Base-by-base conservation (phyloP, 2,329 filamentous ascomycete species). In the Epichloe glyceriae region DNA sequence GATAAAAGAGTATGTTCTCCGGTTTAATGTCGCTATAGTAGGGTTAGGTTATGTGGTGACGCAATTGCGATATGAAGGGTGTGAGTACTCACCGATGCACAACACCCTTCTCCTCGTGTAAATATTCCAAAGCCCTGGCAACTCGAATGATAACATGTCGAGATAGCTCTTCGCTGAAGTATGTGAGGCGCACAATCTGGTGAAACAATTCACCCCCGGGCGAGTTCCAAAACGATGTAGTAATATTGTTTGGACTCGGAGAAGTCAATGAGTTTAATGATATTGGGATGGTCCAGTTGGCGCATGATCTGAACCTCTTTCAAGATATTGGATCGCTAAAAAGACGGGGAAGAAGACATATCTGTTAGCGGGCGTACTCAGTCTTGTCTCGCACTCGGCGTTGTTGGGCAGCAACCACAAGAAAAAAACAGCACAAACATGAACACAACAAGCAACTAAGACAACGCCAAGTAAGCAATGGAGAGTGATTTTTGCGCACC, bases 261-360 rank as follows among this genome's bases (percentile, higher is more conserved):
- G 64, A 97, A 97, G 61, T 95, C 88, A 61, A 97, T 78, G 52
- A 98, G 80, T 64, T 88, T 91, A 67, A 96, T 82, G 54, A 98
- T 93, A 65, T 97, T 97, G 55, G 91, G 90, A 60, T 98, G 93
- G 57, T 97, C 89, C 46, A 98, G 76, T 62, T 94, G 86, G 56
- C 90, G 88, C 91, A 98, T 98, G 60, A 98, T 98, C 62, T 95
- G 88, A 14, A 98, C 93, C 69, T 98, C 93, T 71, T 98, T 98
- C 54, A 98, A 73, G 57, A 98, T 97, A 63, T 97, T 98, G 56
- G 91, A 88, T 71, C 93, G 80, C 93, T 98, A 67, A 7, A 49
- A 17, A 43, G 19, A 50, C 33, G 42, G 33, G 34, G 42, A 42
- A 45, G 41, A 26, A 46, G 17, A 56, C 40, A 42, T 48, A 55